These are phyloP conservation scores for Aspergillus calidoustus DNA, from an alignment of 2,329 filamentous ascomycete species.

Conservation along the genomic window DNA sequence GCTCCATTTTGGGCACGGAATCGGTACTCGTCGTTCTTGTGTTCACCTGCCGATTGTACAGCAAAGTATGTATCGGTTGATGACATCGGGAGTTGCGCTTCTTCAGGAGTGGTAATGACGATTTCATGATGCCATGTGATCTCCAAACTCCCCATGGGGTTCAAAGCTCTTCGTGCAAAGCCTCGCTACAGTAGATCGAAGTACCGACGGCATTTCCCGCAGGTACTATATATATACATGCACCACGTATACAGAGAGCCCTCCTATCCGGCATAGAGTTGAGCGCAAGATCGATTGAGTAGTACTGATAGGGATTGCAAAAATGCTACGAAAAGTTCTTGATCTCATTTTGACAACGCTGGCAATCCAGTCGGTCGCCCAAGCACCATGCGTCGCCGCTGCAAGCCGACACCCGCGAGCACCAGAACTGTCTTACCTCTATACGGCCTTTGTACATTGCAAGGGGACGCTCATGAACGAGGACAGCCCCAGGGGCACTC, in stretches of 20 bases:
- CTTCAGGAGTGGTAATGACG: background rate
- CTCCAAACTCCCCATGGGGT: background rate
- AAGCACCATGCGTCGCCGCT: background rate
- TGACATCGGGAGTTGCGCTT: background rate
- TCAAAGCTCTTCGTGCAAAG: background rate
- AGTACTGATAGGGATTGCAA: background rate
- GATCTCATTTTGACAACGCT: slow-evolving; percentile 2
- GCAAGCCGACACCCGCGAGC: slow-evolving; percentile 4
- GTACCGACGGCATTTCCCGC: background rate
- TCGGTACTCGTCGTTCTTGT: background rate
- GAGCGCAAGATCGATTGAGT: background rate
- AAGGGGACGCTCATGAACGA: slow-evolving; percentile 25
- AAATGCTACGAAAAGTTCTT: slow-evolving; percentile 2
- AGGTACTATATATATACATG: background rate
- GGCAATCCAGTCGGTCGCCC: slow-evolving; percentile 4
- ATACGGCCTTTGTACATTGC: slow-evolving; percentile 31
- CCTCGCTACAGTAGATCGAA: background rate
- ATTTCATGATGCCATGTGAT: background rate
- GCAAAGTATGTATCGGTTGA: background rate
- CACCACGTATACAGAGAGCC: too few species aligned
- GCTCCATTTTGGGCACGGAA: background rate
- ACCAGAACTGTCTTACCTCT: slow-evolving; percentile 29
- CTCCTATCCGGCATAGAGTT: background rate
- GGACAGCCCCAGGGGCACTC: slow-evolving; percentile 25
- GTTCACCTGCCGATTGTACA: background rate